These are phyloP conservation scores for Colletotrichum lupini DNA, from an alignment of 2,329 filamentous ascomycete genomes.

Conservation along the genomic window DNA sequence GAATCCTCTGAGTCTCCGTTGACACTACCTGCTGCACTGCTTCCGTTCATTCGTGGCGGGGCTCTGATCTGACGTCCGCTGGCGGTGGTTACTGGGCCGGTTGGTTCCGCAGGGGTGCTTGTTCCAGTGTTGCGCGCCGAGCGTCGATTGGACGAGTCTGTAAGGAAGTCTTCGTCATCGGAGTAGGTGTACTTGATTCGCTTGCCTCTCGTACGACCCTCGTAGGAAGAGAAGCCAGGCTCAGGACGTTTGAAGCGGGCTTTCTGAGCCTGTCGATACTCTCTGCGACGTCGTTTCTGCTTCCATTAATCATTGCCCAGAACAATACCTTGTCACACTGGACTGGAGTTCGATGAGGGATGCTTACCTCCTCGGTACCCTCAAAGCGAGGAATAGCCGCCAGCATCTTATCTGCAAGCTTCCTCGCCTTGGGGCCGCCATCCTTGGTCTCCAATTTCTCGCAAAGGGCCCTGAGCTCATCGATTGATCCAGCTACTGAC, in stretches of 20 bases:
- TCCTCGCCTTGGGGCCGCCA: slow-evolving; percentile 82
- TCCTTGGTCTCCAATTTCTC: slow-evolving; percentile 82
- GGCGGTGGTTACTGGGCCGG: slow-evolving; percentile 75
- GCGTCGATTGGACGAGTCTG: slow-evolving; percentile 72
- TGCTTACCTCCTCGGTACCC: slow-evolving; percentile 83
- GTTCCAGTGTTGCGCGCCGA: slow-evolving; percentile 80
- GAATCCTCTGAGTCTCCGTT: slow-evolving; percentile 55
- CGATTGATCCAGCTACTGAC: slow-evolving; percentile 90
- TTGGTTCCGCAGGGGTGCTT: slow-evolving; percentile 76
- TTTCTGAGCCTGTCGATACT: slow-evolving; percentile 88
- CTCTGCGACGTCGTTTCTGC: slow-evolving; percentile 90
- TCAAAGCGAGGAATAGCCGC: slow-evolving; percentile 90
- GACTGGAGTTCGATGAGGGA: not conserved
- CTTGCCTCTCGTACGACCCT: slow-evolving; percentile 95
- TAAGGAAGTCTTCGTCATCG: slow-evolving; percentile 78
- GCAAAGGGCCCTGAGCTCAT: slow-evolving; percentile 81
- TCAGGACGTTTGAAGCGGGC: slow-evolving; percentile 90
- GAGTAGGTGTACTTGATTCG: slow-evolving; percentile 97
- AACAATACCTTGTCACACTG: not conserved
- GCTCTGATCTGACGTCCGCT: slow-evolving; percentile 88
- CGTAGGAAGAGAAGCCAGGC: slow-evolving; percentile 91
- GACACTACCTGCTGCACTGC: slow-evolving; percentile 58
- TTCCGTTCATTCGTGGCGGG: slow-evolving; percentile 70
- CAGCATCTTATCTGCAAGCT: slow-evolving; percentile 80
- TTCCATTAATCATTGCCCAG: not conserved